Evolutionary conservation across 805 yeast species (phyloP), one percentile per base, ranked within the genome.

Genomic region (Zygoascus flipseniorum): DNA sequence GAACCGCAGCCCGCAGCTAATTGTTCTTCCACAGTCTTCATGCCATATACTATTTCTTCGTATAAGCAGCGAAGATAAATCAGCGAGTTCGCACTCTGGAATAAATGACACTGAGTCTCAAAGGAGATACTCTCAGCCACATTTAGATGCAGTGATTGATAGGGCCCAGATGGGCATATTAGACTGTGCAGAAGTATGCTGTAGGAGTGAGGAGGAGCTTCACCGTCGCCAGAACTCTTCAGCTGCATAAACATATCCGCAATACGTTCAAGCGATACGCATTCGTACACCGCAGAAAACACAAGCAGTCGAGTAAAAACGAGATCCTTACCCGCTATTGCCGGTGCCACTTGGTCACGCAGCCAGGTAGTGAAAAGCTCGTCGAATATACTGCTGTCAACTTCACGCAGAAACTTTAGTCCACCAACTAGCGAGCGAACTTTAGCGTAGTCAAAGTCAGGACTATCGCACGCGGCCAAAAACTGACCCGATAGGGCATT

Each of bases 211-310:
- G 8, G 16, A 5, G 39, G 13, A n/a, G 8, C 16, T 35, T 35
- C 39, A 8, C 39, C 5, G 8, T 35, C 39, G 13, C 39, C 39
- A 13, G 39, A 19, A 10, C 48, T 23, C 10, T 13, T n/a, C 10
- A 23, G 48, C 14, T 52, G 50, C 58, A 64, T 46, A 44, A 68
- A 63, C 5, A 74, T 58, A 14, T 69, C 71, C 5, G 71, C 63
- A 1, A 75, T 58, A 1, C 67, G 57, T 14, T 68, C 62, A 3
- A 77, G 47, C 2, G 63, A 58, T 2, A 74, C 56, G 43, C 76
- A 65, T 18, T 70, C 74, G 51, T 72, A 68, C 11, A 70, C 53
- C 0, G 76, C 59, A 44, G 77, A 54, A 31, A 66, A 70, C n/a
- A 69, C 53, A 6, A 75, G 57, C 11, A 76, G 64, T 42, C 67